Conservation (phyloP, 2,329 filamentous ascomycete species). For the Cryphonectria japonica region DNA sequence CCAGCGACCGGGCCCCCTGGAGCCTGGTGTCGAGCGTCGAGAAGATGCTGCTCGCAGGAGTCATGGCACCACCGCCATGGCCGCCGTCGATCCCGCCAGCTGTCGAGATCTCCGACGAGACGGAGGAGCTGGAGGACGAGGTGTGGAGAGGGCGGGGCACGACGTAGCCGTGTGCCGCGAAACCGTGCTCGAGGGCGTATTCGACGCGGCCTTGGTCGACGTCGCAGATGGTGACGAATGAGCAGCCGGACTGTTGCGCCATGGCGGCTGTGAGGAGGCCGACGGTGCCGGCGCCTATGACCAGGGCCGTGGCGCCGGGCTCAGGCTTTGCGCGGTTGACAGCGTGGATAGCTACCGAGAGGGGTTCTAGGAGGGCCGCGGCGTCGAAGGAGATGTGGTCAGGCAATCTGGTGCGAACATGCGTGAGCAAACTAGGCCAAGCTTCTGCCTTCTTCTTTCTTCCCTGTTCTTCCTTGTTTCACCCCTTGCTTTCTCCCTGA, state of each 20-base stretch:
- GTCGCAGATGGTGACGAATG: conserved; percentile 63
- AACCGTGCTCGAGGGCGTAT: conserved; percentile 61
- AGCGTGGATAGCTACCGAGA: conserved; percentile 65
- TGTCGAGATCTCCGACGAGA: conserved; percentile 55
- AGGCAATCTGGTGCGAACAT: conserved; percentile 50
- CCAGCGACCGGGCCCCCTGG: conserved; percentile 54
- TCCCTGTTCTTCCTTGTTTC: too few relatives aligned
- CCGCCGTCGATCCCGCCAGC: conserved; percentile 35
- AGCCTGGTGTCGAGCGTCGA: conserved; percentile 51
- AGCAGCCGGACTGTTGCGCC: conserved; percentile 63
- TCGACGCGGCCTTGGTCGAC: conserved; percentile 62
- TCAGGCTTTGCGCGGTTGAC: conserved; percentile 58
- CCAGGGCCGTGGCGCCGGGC: conserved; percentile 60
- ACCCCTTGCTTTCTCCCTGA: too few relatives aligned
- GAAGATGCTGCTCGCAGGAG: conserved; percentile 51
- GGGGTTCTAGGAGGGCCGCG: conserved; percentile 63
- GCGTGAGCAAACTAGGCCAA: conserved; percentile 29
- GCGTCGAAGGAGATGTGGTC: conserved; percentile 61
- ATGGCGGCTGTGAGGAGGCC: conserved; percentile 66
- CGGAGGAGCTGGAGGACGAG: conserved; percentile 49
- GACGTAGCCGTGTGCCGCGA: conserved; percentile 63
- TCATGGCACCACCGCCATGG: conserved; percentile 39
- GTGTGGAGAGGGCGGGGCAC: conserved; percentile 50
- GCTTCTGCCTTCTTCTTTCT: neutral
- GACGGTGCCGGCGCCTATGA: conserved; percentile 68